Percentiles rank a stretch among this genome's conserved stretches.
Evolutionary conservation across 169 alveolate genomes (phyloP).

Genomic region (Cryptosporidium viatorum): DNA sequence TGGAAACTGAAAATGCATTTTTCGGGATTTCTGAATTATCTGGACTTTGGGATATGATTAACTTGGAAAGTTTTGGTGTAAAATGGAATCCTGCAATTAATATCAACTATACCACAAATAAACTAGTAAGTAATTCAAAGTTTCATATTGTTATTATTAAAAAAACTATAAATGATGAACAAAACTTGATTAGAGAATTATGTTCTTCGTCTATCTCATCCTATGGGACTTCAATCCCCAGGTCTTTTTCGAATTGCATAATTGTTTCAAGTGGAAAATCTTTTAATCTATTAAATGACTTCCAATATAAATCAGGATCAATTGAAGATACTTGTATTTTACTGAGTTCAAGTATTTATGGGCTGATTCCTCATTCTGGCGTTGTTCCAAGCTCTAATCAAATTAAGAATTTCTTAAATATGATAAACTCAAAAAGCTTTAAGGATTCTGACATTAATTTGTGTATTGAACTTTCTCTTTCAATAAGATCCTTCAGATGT

Average conservation of each 20-base stretch:
- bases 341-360: slow-evolving; percentile 27
- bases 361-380: slow-evolving; percentile 37
- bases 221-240: slow-evolving; percentile 57
- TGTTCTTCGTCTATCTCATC: slow-evolving; percentile 47
- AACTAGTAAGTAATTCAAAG: not conserved
- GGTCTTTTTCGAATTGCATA: slow-evolving; percentile 27
- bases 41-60: slow-evolving; percentile 12
- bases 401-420: not conserved
- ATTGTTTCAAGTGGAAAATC: not conserved
- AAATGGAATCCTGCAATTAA: slow-evolving; percentile 32
- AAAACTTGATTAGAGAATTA: not conserved
- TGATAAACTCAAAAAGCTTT: not conserved
- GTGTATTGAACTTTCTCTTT: slow-evolving; percentile 39
- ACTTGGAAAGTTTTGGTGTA: not conserved
- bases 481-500: slow-evolving; percentile 59
- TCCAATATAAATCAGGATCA: slow-evolving; percentile 3
- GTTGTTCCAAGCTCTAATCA: slow-evolving; percentile 9
- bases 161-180: not conserved
- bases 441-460: not conserved
- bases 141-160: not conserved
- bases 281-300: not conserved
- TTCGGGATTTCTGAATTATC: not conserved
- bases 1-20: not conserved
- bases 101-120: not conserved
- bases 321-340: not conserved